Evolutionary conservation across 192 early-diverging fungal genomes (phyloP).

Genomic region (Backusella morwellensis): DNA sequence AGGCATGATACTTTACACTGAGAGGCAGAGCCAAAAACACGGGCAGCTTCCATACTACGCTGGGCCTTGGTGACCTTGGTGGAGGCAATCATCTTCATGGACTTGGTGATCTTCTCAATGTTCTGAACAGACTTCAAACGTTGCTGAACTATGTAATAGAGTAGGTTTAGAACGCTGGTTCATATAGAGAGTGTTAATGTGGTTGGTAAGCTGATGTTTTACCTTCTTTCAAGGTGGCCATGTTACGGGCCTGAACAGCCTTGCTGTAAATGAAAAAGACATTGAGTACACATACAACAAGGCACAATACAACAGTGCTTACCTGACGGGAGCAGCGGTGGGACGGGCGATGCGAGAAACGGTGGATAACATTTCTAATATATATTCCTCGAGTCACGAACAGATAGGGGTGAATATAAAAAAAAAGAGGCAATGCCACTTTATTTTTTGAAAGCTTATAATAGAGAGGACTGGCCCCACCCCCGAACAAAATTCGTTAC

Average conservation of each 20-base stretch:
- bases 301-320: background rate
- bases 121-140: conserved; percentile 96
- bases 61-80: conserved; percentile 95
- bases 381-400: background rate
- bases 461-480: conserved; percentile 2
- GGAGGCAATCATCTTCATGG: conserved; percentile 99
- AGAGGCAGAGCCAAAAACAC: conserved; percentile 65
- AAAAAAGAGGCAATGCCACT: background rate
- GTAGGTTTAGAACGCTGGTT: background rate
- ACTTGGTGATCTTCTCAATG: conserved; percentile 99
- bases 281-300: background rate
- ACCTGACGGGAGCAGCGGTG: conserved; percentile 33
- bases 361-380: conserved; percentile 29
- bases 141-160: conserved; percentile 67
- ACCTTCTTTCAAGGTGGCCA: conserved; percentile 94
- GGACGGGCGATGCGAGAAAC: conserved; percentile 40
- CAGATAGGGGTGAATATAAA: conserved; percentile 1
- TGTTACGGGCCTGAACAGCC: conserved; percentile 79
- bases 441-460: conserved; percentile 7
- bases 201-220: conserved; percentile 29
- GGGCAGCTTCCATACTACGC: conserved; percentile 85
- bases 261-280: conserved; percentile 40
- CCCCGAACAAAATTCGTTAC: background rate
- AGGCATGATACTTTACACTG: conserved; percentile 47
- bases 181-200: background rate